A percentile compares a stretch with the other conserved stretches of the same genome.
Conservation (phyloP, 2,329 filamentous ascomycete genomes). For the Aureobasidium leucospermi region DNA sequence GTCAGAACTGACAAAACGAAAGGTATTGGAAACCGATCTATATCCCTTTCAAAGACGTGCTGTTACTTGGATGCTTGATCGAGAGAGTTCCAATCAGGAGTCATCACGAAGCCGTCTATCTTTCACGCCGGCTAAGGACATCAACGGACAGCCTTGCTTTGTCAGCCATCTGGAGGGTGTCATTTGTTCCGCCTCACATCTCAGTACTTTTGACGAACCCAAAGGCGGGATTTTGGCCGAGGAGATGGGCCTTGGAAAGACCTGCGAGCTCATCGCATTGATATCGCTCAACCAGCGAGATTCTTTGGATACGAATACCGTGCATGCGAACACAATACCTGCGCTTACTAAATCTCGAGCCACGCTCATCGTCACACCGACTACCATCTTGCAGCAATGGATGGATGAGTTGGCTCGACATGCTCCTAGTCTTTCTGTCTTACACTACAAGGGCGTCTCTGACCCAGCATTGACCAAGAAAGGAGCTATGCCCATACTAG, state of each 20-base stretch:
- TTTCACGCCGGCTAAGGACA: constrained; percentile 41
- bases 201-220: constrained; percentile 38
- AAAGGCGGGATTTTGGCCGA: constrained; percentile 64
- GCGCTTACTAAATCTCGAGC: constrained; percentile 39
- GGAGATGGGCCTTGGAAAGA: constrained; percentile 80
- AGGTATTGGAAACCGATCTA: constrained; percentile 33
- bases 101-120: constrained; percentile 23
- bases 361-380: constrained; percentile 57
- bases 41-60: constrained; percentile 68
- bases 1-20: constrained; percentile 13
- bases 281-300: constrained; percentile 55
- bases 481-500: constrained; percentile 34
- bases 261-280: constrained; percentile 65
- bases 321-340: not conserved
- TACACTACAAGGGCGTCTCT: constrained; percentile 49
- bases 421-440: constrained; percentile 49
- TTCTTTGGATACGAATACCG: constrained; percentile 4
- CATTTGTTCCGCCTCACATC: constrained; percentile 30
- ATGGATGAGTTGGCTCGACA: constrained; percentile 51
- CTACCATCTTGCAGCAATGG: constrained; percentile 57
- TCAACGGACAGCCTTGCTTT: constrained; percentile 41
- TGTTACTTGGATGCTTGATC: constrained; percentile 60
- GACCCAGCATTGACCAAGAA: constrained; percentile 24
- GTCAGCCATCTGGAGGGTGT: constrained; percentile 58
- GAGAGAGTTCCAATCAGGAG: constrained; percentile 41